These are phyloP conservation scores for Trichaptum fuscoviolaceum DNA, from an alignment of 768 basidiomycete species.

Conservation along the genomic window DNA sequence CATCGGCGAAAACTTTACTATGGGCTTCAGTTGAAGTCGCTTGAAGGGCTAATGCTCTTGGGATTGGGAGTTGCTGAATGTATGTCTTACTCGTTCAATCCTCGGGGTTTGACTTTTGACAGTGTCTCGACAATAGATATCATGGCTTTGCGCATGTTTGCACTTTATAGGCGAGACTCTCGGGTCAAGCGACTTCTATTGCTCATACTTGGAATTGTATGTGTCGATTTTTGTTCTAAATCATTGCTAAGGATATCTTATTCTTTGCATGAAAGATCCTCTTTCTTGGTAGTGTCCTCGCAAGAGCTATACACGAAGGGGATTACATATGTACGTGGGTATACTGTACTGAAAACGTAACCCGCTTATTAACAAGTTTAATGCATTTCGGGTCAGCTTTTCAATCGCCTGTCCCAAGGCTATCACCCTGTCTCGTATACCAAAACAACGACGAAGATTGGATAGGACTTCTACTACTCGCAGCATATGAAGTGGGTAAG, in stretches of 20 bases:
- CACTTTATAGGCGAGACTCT: background rate
- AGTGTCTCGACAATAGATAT: background rate
- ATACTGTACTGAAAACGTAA: background rate
- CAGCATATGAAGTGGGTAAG: background rate
- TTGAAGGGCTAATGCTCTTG: background rate
- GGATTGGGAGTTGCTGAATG: background rate
- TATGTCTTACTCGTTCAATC: background rate
- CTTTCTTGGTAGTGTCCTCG: background rate
- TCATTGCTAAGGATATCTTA: background rate
- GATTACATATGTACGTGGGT: background rate
- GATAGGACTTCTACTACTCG: background rate
- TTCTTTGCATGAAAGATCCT: background rate
- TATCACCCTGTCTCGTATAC: background rate
- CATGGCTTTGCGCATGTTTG: background rate
- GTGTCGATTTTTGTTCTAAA: background rate
- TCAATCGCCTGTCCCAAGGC: background rate
- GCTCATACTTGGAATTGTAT: background rate
- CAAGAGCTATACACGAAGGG: background rate
- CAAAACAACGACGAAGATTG: background rate
- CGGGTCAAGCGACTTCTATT: background rate
- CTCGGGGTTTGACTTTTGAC: background rate
- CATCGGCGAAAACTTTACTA: background rate
- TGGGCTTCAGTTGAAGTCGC: too few relatives aligned
- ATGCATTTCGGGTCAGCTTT: background rate
- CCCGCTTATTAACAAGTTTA: background rate